phyloP scores from a whole-genome alignment of 2,329 filamentous ascomycete species.

The Aspergillus latus region DNA sequence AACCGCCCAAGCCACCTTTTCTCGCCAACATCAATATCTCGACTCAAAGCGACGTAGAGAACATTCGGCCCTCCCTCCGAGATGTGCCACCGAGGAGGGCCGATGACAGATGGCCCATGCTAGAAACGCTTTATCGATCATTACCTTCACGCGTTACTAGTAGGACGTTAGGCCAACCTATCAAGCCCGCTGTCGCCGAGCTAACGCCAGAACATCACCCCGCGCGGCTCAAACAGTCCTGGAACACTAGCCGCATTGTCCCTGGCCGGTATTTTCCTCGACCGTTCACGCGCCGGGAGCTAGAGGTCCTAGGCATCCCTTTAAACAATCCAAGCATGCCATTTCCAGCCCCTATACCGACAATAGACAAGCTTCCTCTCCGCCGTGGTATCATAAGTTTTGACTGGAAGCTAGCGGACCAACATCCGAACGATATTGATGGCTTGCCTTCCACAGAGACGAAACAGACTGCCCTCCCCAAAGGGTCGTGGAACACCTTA shows the following conservation, averaged over 20 bases:
- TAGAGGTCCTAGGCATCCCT: not conserved
- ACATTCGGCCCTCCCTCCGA: not conserved
- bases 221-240: not conserved
- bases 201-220: not conserved
- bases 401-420: not conserved
- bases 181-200: not conserved
- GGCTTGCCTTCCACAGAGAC: not conserved
- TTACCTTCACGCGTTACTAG: not conserved
- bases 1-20: constrained; percentile 18
- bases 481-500: not conserved
- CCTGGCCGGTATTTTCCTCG: constrained; percentile 8
- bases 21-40: constrained; percentile 5
- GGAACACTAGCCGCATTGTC: constrained; percentile 2
- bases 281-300: not conserved
- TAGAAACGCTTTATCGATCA: not conserved
- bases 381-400: constrained; percentile 4
- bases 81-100: not conserved
- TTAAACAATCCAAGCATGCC: constrained; percentile 15
- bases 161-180: not conserved
- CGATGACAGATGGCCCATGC: not conserved
- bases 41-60: not conserved
- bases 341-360: constrained; percentile 19
- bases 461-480: not conserved
- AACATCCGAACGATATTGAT: not conserved
- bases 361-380: constrained; percentile 17